Base-by-base conservation (phyloP, 148 eudicot genomes). In the Agrostemma githago region DNA sequence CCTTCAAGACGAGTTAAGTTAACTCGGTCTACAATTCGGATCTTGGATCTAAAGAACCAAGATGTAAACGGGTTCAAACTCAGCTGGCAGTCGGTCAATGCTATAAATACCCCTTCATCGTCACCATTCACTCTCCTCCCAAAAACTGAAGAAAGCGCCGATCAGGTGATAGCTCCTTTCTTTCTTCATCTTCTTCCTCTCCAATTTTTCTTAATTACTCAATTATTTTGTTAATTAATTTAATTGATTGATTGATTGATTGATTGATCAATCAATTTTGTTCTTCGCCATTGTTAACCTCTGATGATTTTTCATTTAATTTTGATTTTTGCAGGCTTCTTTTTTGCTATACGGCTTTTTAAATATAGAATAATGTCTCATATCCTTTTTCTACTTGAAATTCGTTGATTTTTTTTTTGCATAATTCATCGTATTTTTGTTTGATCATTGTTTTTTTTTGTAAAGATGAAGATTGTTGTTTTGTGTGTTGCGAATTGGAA, bases 271-370 rank as follows among this genome's bases (percentile, higher is more conserved):
- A 17, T 16, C 9, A 6, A 21, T 37, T 71, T 51, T 51, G 40
- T 63, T 46, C 8, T 15, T 71, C 43, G 16, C 14, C 20, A 53
- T 51, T 17, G 34, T 64, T 48, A 21, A 11, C 64, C 17, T 2
- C 1, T 15, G 11, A 48, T 63, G 51, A 26, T 41, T 6, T 3
- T 40, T 40, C 1, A 5, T 66, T 66, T 15, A 15, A n/a, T 66
- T 66, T 42, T 54, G 16, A 43, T 12, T 60, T 60, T 61, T 62
- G 39, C 82, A 79, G 78, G 82, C 82, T 79, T 72, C 53, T n/a
- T 70, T 17, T 26, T 74, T 74, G 21, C 39, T 42, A 79, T 79
- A 79, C 63, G 82, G 19, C 7, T 51, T 44, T 21, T 51, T 16
- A 53, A 17, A 20, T 74, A 39, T 57, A 48, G 5, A 17, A 56